These are phyloP conservation scores for Talaromyces sp. DNA, from an alignment of 2,329 filamentous ascomycete genomes.

Conservation along the genomic window DNA sequence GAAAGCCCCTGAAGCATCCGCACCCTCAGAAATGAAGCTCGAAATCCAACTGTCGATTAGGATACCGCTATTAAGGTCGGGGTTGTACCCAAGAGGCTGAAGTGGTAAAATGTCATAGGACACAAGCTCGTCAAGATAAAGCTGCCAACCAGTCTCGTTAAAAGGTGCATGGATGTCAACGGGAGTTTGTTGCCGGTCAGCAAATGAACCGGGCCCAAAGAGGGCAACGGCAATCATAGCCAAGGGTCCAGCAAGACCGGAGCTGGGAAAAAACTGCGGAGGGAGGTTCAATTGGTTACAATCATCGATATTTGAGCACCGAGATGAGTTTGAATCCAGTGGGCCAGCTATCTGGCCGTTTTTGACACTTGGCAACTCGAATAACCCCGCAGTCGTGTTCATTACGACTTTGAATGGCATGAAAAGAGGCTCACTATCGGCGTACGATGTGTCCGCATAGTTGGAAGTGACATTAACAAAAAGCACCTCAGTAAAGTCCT, in stretches of 20 bases:
- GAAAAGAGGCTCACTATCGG: background rate
- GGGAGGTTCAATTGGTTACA: background rate
- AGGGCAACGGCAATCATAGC: constrained; percentile 14
- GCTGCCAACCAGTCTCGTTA: background rate
- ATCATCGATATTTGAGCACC: background rate
- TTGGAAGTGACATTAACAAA: constrained; percentile 23
- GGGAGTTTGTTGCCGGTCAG: constrained; percentile 4
- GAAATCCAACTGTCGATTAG: constrained; percentile 18
- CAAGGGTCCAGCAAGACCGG: constrained; percentile 12
- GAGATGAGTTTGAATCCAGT: background rate
- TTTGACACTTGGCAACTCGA: constrained; percentile 29
- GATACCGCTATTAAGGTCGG: background rate
- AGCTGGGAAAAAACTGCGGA: no score
- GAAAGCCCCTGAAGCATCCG: background rate
- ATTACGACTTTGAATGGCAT: constrained; percentile 21
- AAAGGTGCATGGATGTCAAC: no score
- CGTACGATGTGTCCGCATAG: background rate
- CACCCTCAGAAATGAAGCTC: background rate
- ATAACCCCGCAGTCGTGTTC: constrained; percentile 29
- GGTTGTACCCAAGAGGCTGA: background rate
- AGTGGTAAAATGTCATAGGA: background rate
- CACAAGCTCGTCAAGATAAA: background rate
- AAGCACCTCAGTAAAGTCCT: constrained; percentile 27
- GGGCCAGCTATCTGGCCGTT: constrained; percentile 21
- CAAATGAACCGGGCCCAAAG: constrained; percentile 13